Conservation (phyloP, 768 basidiomycete genomes). For the Russula earlei region DNA sequence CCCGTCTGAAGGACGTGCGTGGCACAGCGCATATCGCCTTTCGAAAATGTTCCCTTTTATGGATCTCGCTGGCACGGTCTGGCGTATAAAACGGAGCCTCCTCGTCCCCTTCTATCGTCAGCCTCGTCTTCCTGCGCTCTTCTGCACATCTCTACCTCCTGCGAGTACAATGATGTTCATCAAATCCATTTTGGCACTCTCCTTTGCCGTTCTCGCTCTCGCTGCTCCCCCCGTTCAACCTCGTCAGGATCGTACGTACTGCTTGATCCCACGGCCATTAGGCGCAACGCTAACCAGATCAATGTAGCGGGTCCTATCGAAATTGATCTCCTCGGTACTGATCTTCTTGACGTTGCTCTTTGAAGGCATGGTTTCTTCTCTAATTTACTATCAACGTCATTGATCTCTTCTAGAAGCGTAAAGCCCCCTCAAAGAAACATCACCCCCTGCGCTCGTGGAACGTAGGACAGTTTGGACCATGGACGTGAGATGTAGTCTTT, state of each 20-base stretch:
- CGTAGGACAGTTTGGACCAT: neutral
- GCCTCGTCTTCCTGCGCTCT: neutral
- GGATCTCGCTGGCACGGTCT: no score
- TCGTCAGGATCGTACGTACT: neutral
- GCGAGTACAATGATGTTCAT: conserved; percentile 6
- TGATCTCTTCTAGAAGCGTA: neutral
- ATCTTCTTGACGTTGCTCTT: rapidly evolving
- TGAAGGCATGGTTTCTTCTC: neutral
- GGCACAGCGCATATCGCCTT: no score
- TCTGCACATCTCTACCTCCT: neutral
- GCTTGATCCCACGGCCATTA: neutral
- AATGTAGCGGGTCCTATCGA: neutral
- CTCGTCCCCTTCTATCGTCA: neutral
- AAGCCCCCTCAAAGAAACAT: neutral
- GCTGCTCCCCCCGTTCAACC: neutral
- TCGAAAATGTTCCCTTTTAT: no score
- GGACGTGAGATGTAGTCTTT: neutral
- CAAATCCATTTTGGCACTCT: neutral
- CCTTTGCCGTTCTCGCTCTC: neutral
- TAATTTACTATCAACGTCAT: neutral
- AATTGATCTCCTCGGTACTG: no score
- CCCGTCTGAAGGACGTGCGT: no score
- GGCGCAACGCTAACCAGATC: neutral
- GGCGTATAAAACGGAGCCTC: neutral
- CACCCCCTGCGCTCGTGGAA: neutral